phyloP scores from a whole-genome alignment of 768 basidiomycete genomes.

The Leccinum variicolor region DNA sequence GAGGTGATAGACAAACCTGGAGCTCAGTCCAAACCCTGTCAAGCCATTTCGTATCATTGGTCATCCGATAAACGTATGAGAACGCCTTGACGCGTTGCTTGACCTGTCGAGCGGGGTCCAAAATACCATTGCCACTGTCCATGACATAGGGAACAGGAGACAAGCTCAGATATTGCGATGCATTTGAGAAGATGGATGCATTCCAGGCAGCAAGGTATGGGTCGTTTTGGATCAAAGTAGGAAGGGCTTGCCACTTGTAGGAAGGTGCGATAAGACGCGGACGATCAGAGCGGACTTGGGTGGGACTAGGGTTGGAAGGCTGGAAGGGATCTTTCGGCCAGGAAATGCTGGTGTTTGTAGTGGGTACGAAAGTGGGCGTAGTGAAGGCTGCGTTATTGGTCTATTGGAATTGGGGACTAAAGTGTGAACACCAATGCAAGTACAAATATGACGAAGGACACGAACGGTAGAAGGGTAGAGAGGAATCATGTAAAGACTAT shows the following conservation, averaged over 20 bases:
- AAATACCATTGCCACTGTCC: slow-evolving; percentile 87
- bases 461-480: slow-evolving; percentile 87
- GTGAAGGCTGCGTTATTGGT: slow-evolving; percentile 74
- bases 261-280: slow-evolving; percentile 89
- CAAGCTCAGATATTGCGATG: slow-evolving; percentile 62
- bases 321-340: slow-evolving; percentile 84
- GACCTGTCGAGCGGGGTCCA: slow-evolving; percentile 85
- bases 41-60: slow-evolving; percentile 88
- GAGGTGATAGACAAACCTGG: slow-evolving; percentile 48
- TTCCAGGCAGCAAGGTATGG: slow-evolving; percentile 91
- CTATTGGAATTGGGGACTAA: slow-evolving; percentile 32
- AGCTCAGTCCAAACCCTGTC: slow-evolving; percentile 85
- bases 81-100: slow-evolving; percentile 93
- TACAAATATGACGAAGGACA: slow-evolving; percentile 15
- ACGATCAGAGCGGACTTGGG: slow-evolving; percentile 67
- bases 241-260: slow-evolving; percentile 89
- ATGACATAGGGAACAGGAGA: slow-evolving; percentile 66
- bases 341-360: slow-evolving; percentile 46
- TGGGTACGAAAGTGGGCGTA: slow-evolving; percentile 64
- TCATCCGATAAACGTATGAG: slow-evolving; percentile 86
- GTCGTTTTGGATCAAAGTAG: slow-evolving; percentile 71
- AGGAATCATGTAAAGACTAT: slow-evolving; percentile 76
- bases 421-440: neutral
- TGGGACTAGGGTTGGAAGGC: slow-evolving; percentile 59
- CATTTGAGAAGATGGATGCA: slow-evolving; percentile 85